Percentiles rank a stretch among this genome's conserved stretches.
These are phyloP conservation scores for Xylaria telfairii DNA, from an alignment of 495 filamentous ascomycete genomes.

Conservation along the genomic window DNA sequence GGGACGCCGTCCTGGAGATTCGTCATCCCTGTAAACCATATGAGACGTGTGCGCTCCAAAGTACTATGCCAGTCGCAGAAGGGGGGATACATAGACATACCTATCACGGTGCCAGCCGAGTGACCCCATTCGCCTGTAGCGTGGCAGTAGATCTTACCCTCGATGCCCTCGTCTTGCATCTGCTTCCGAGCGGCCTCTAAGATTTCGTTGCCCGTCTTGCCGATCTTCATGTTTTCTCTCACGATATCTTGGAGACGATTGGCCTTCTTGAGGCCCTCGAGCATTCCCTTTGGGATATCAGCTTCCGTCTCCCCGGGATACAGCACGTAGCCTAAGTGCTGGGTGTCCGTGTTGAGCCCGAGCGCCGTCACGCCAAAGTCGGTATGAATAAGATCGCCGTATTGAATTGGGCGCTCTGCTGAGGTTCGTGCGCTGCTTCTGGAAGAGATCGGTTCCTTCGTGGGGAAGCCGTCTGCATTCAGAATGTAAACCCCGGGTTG, in stretches of 20 bases:
- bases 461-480: slow-evolving; percentile 31
- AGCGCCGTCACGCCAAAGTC: slow-evolving; percentile 56
- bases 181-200: slow-evolving; percentile 41
- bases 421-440: not conserved
- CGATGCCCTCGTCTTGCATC: slow-evolving; percentile 49
- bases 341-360: slow-evolving; percentile 56
- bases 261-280: slow-evolving; percentile 48
- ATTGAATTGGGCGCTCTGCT: slow-evolving; percentile 40
- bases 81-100: slow-evolving; percentile 31
- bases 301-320: slow-evolving; percentile 47
- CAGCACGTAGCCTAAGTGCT: slow-evolving; percentile 56
- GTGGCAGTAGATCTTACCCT: slow-evolving; percentile 54
- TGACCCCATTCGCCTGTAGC: slow-evolving; percentile 60
- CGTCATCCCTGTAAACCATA: slow-evolving; percentile 47
- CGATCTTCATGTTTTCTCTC: slow-evolving; percentile 47
- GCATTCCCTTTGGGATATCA: slow-evolving; percentile 45
- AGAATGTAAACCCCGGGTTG: slow-evolving; percentile 51
- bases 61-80: too few relatives aligned
- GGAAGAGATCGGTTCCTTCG: slow-evolving; percentile 8
- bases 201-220: slow-evolving; percentile 50
- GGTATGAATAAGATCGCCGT: slow-evolving; percentile 52
- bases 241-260: slow-evolving; percentile 56
- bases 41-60: slow-evolving; percentile 1
- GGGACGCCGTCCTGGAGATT: slow-evolving; percentile 53
- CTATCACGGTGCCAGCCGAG: slow-evolving; percentile 52